Evolutionary conservation across 805 yeast genomes (phyloP).

Genomic region (Candida maltosa): DNA sequence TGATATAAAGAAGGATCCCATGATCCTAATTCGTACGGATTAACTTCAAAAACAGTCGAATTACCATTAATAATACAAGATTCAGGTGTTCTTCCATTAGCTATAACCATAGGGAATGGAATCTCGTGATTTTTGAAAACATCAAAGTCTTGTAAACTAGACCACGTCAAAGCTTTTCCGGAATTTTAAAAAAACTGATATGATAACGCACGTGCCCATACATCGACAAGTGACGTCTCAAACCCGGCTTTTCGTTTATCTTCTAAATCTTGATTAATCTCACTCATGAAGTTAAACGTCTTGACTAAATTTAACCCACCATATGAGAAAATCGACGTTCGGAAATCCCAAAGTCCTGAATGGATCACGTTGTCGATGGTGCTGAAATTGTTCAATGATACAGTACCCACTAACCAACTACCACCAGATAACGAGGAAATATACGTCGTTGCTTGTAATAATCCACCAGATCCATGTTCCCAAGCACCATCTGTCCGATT

Average conservation of each 20-base stretch:
- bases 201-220: slow-evolving; percentile 36
- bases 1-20: slow-evolving; percentile 35
- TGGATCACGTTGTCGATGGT: slow-evolving; percentile 39
- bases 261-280: slow-evolving; percentile 15
- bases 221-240: slow-evolving; percentile 28
- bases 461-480: slow-evolving; percentile 64
- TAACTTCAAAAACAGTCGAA: slow-evolving; percentile 53
- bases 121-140: slow-evolving; percentile 39
- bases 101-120: slow-evolving; percentile 37
- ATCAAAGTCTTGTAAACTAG: slow-evolving; percentile 19
- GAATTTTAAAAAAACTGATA: slow-evolving; percentile 33
- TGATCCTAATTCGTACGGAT: slow-evolving; percentile 37
- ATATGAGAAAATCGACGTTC: slow-evolving; percentile 65
- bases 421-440: slow-evolving; percentile 76
- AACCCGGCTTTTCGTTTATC: slow-evolving; percentile 30
- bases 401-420: slow-evolving; percentile 61
- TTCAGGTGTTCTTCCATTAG: slow-evolving; percentile 63
- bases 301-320: slow-evolving; percentile 55
- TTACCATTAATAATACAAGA: slow-evolving; percentile 52
- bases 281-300: slow-evolving; percentile 45
- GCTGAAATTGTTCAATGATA: slow-evolving; percentile 57
- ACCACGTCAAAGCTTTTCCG: slow-evolving; percentile 26
- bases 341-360: slow-evolving; percentile 32
- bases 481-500: slow-evolving; percentile 58
- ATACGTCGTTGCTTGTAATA: slow-evolving; percentile 68